Percentiles rank a stretch among this genome's conserved stretches.
Evolutionary conservation across 2,329 filamentous ascomycete genomes (phyloP).

Genomic region (Fusarium torulosum): DNA sequence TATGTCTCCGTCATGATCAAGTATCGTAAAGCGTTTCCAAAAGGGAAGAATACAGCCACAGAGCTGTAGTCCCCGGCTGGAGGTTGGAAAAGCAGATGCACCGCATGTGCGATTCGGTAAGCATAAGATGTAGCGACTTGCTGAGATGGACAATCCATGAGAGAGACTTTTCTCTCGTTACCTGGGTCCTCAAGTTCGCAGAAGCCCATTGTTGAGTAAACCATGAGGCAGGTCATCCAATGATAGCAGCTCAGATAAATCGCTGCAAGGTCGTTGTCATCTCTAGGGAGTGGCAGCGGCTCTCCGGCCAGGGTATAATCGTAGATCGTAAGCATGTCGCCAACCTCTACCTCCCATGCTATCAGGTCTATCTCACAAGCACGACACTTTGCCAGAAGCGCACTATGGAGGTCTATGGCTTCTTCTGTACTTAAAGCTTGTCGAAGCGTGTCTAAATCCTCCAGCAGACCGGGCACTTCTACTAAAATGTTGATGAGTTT

Average conservation of each 20-base stretch:
- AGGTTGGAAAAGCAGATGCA: background rate
- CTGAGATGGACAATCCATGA: background rate
- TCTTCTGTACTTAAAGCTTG: background rate
- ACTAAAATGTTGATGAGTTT: constrained; percentile 16
- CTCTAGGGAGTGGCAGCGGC: background rate
- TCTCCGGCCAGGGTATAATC: constrained; percentile 16
- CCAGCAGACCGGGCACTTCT: constrained; percentile 3
- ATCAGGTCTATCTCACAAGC: constrained; percentile 2
- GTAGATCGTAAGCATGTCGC: background rate
- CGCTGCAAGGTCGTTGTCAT: constrained; percentile 8
- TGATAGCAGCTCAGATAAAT: constrained; percentile 21
- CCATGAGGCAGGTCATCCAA: constrained; percentile 26
- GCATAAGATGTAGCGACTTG: constrained; percentile 13
- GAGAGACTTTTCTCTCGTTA: fast-evolving
- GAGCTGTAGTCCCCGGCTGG: constrained; percentile 16
- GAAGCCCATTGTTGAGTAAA: constrained; percentile 20
- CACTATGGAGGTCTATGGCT: fast-evolving
- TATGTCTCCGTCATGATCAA: constrained; percentile 21
- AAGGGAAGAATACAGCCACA: constrained; percentile 3
- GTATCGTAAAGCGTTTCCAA: constrained; percentile 21
- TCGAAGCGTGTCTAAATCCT: constrained; percentile 4
- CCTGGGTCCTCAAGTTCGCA: constrained; percentile 1
- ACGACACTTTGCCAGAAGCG: background rate
- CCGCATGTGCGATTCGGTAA: constrained; percentile 1
- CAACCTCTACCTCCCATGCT: background rate